Percentiles rank a stretch among this genome's conserved stretches.
phyloP scores from a whole-genome alignment of 495 filamentous ascomycete species.

The Cudoniella acicularis region DNA sequence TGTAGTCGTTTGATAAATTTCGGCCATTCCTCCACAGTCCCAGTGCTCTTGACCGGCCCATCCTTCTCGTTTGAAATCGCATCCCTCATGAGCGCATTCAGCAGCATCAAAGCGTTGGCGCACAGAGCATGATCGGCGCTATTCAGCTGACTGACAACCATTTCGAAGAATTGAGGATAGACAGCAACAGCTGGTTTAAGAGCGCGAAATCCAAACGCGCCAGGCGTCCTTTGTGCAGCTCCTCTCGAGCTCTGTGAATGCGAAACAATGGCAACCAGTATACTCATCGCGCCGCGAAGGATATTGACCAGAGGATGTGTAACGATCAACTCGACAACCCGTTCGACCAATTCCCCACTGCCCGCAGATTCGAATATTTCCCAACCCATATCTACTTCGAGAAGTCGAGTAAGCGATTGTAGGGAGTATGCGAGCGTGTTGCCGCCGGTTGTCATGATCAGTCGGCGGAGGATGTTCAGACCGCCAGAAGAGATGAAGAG shows the following conservation, averaged over 20 bases:
- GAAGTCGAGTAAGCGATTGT: slow-evolving; percentile 75
- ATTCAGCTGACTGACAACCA: slow-evolving; percentile 82
- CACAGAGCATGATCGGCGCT: slow-evolving; percentile 95
- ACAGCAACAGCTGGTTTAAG: slow-evolving; percentile 87
- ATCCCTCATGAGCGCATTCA: slow-evolving; percentile 94
- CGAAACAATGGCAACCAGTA: slow-evolving; percentile 87
- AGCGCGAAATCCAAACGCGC: slow-evolving; percentile 68
- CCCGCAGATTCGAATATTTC: slow-evolving; percentile 59
- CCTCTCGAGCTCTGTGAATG: slow-evolving; percentile 60
- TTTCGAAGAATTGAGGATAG: slow-evolving; percentile 91
- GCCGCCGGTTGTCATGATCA: slow-evolving; percentile 78
- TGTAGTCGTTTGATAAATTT: slow-evolving; percentile 91
- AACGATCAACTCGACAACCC: slow-evolving; percentile 92
- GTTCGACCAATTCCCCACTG: slow-evolving; percentile 50
- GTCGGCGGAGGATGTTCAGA: slow-evolving; percentile 69
- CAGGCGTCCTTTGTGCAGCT: slow-evolving; percentile 29
- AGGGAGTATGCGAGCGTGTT: slow-evolving; percentile 95
- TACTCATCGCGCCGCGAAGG: slow-evolving; percentile 91
- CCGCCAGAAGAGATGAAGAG: slow-evolving; percentile 90
- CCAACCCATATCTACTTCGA: slow-evolving; percentile 98
- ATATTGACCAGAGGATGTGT: slow-evolving; percentile 97
- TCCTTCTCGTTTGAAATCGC: slow-evolving; percentile 65
- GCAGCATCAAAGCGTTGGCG: slow-evolving; percentile 89
- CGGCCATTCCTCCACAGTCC: slow-evolving; percentile 74
- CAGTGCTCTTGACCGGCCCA: slow-evolving; percentile 39